These are phyloP conservation scores for Coniochaeta ligniaria DNA, from an alignment of 2,329 filamentous ascomycete genomes.

Conservation along the genomic window DNA sequence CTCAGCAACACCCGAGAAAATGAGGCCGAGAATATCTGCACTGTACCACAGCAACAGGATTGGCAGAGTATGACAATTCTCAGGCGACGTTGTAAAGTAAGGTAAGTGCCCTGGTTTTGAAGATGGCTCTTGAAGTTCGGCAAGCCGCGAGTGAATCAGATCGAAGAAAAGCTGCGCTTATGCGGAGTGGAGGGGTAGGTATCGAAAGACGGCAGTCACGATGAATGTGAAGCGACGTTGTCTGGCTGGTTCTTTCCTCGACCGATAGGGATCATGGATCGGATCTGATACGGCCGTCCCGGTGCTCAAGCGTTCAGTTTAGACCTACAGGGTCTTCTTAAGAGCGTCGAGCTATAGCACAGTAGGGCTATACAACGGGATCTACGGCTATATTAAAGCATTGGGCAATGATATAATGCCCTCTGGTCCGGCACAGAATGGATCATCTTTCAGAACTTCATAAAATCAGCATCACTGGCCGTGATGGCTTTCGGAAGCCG, in stretches of 20 bases:
- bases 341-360: neutral
- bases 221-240: neutral
- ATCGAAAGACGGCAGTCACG: neutral
- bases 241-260: neutral
- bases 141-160: neutral
- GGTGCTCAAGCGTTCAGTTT: neutral
- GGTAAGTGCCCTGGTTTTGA: neutral
- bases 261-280: neutral
- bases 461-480: neutral
- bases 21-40: neutral
- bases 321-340: neutral
- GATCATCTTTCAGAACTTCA: neutral
- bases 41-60: neutral
- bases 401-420: neutral
- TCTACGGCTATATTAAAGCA: neutral
- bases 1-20: neutral
- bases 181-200: neutral
- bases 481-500: neutral
- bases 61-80: neutral
- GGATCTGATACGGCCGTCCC: neutral
- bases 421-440: neutral
- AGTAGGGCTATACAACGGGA: neutral
- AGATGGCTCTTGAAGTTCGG: neutral
- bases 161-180: neutral
- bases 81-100: neutral